Evolutionary conservation across 345 rosid species (phyloP), one percentile per base, ranked within the genome.

Genomic region (Syzygium aromaticum): DNA sequence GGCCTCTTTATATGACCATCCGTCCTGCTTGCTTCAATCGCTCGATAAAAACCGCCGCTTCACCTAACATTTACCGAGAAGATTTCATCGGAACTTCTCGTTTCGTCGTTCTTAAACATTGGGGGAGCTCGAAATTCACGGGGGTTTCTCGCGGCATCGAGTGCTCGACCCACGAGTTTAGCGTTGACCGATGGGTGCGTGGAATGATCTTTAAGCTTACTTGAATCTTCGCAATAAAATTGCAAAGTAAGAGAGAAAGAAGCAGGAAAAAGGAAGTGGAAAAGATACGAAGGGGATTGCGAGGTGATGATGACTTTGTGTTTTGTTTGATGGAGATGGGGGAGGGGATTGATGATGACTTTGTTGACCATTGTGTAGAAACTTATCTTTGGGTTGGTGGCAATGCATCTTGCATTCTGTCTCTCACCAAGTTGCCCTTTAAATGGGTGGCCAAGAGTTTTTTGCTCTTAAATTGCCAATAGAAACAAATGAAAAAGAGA

Each of bases 21-120:
- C 43, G 64, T 57, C 64, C 64, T 15, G 1, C 64, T 3, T 0
- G 64, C 27, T 0, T 1, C 0, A 30, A 1, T 16, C 30, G 28
- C 7, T 28, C 28, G 64, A 59, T n/a, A 0, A 59, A n/a, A 59
- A 27, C 5, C 14, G 64, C 28, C 7, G 64, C 64, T 27, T 2
- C 64, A 2, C 5, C 28, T 11, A 5, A 25, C 64, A 2, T 57
- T 57, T 2, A 57, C 28, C 64, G 3, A 57, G 16, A 59, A 28
- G 64, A 59, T 59, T 59, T 56, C n/a, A 10, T 56, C n/a, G n/a
- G 61, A 2, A 12, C 61, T 56, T 56, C 61, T 23, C n/a, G 0
- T 22, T 56, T 9, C 61, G 0, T 56, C 28, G 28, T 57, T n/a
- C 63, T 57, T 11, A n/a, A 57, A 57, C 0, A 57, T 25, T 28